Evolutionary conservation across 768 basidiomycete genomes (phyloP), one percentile per base, ranked within the genome.

Genomic region (Boletus tomentosulus): DNA sequence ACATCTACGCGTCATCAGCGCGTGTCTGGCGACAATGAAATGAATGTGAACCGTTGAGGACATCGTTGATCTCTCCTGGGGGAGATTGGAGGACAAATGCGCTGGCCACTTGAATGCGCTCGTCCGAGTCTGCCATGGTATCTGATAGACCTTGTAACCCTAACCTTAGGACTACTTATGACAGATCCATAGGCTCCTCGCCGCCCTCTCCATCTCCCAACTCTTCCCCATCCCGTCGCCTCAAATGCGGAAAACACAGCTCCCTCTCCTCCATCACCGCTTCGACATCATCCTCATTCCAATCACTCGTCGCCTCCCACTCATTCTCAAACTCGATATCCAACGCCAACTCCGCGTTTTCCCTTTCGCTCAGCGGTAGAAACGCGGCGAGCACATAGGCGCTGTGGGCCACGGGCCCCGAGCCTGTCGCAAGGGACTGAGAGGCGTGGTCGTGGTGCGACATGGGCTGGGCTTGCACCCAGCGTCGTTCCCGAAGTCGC

Each of bases 11-110:
- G 56, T 55, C 28, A 30, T 58, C 46, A 39, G 56, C 38, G 57
- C 53, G 57, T 46, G 54, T 46, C 35, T 44, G 39, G 48, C 46
- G 52, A 28, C 7, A 11, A 6, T 37, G 37, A 42, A 42, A n/a
- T 56, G 46, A n/a, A 43, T 43, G 50, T 71, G 57, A 55, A 91
- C 92, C 93, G 63, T 91, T 91, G 50, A 98, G 76, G 16, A 97
- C 94, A 73, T 98, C 95, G 70, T 96, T 97, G 60, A 98, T 93
- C 75, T 98, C 90, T 43, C 95, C 95, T 1, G 95, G 95, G 25
- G 95, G 95, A 1, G 92, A 85, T 67, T 97, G 95, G 1, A 91
- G 78, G 30, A 98, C 75, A 63, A 97, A 90, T 31, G 77, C 77
- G 25, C 89, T 85, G 24, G 88, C 94, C 8, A 80, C 79, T 63